Evolutionary conservation across 805 yeast species (phyloP), one percentile per base, ranked within the genome.

Genomic region (Brettanomyces anomalus): DNA sequence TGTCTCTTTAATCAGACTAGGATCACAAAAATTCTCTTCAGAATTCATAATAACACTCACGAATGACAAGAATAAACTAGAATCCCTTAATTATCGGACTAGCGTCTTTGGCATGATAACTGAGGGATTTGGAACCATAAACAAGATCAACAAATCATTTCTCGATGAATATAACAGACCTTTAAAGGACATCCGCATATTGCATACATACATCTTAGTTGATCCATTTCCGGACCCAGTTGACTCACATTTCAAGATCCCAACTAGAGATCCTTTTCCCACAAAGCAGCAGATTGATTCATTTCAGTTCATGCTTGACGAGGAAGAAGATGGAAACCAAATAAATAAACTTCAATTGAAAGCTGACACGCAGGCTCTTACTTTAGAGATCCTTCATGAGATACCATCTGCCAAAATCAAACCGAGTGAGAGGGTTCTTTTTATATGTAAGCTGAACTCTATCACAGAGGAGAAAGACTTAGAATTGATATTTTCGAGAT

Each of bases 341-440:
- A 44, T 49, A 4, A 17, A 21, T 21, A 5, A 19, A 56, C 51
- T 3, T 56, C 46, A 13, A 6, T 45, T 60, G 18, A 67, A 61
- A 31, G 68, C 79, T 1, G 60, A 67, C 4, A 63, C 79, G 2
- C 76, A 76, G 43, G 83, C 85, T 2, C 55, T 81, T 30, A 72
- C 85, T 0, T 59, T 81, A 39, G 85, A 81, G 50, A 60, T 80
- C 46, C 64, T 81, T 36, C 85, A 85, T 0, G 86, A 81, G 49
- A 48, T 81, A 6, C 80, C 82, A 1, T 65, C 67, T 32, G 77
- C 81, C 2, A 71, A 71, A 17, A 72, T 70, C 19, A 69, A 70
- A 47, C 87, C 88, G 0, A 68, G 77, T 41, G 86, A 81, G 43
- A 69, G 67, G 36, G 78, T 77, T 3, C 55, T 81, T 14, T 81